Evolutionary conservation across 352 stramenopile species (phyloP).

Genomic region (Blastocystis sp.): DNA sequence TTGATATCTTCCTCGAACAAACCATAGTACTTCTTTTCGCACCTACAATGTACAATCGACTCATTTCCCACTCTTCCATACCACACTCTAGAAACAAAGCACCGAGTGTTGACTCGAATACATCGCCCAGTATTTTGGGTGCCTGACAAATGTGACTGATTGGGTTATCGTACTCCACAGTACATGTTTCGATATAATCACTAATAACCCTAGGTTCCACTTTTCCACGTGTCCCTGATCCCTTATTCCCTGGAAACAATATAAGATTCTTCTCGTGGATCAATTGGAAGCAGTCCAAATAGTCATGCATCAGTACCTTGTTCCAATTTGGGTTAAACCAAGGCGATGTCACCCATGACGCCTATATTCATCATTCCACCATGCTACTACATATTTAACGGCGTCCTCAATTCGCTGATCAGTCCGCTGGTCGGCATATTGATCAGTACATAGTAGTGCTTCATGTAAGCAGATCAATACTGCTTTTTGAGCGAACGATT

Average conservation of each 20-base stretch:
- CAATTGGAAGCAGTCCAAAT: background rate
- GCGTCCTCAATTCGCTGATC: background rate
- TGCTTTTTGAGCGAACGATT: background rate
- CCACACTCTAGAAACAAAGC: background rate
- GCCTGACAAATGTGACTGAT: background rate
- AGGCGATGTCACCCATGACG: background rate
- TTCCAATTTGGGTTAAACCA: background rate
- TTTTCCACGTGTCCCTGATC: background rate
- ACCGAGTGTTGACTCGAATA: conserved; percentile 5
- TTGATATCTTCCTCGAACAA: background rate
- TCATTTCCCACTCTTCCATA: background rate
- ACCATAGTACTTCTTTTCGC: background rate
- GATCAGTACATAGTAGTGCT: background rate
- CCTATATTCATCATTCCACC: background rate
- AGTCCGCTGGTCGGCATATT: too few species aligned
- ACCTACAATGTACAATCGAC: background rate
- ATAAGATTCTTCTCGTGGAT: background rate
- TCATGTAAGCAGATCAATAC: background rate
- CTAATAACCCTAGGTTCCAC: background rate
- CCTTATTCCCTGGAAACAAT: background rate
- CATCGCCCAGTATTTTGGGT: background rate
- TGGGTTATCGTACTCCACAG: background rate
- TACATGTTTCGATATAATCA: background rate
- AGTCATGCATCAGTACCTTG: background rate
- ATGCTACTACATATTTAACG: background rate